Conservation (phyloP, 2,329 filamentous ascomycete genomes). For the Aspergillus tanneri region DNA sequence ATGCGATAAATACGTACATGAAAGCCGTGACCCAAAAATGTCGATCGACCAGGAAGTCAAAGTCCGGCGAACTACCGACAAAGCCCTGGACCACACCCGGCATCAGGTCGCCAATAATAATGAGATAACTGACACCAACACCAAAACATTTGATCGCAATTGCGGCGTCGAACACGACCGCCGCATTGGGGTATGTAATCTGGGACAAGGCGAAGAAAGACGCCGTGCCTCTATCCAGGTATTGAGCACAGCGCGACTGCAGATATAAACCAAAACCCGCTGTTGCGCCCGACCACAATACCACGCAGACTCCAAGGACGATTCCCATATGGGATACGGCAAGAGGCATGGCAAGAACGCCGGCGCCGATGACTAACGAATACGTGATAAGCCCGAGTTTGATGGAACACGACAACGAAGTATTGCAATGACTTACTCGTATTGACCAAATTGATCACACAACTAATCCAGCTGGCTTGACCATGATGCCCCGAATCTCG, state of each 20-base stretch:
- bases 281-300: conserved; percentile 86
- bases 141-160: conserved; percentile 99
- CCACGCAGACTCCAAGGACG: conserved; percentile 75
- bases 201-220: conserved; percentile 98
- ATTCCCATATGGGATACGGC: conserved; percentile 96
- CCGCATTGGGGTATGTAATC: conserved; percentile 92
- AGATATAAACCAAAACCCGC: conserved; percentile 93
- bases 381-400: conserved; percentile 14
- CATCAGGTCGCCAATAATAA: conserved; percentile 98
- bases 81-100: conserved; percentile 88
- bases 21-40: conserved; percentile 98
- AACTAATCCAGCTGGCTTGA: conserved; percentile 83
- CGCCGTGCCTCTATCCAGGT: conserved; percentile 81
- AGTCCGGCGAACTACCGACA: conserved; percentile 59
- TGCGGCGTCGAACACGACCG: conserved; percentile 90
- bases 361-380: conserved; percentile 77
- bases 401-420: background rate
- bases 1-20: conserved; percentile 58
- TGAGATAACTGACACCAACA: conserved; percentile 94
- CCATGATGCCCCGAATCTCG: conserved; percentile 69
- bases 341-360: conserved; percentile 91
- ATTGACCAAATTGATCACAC: conserved; percentile 92
- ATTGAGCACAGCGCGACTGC: conserved; percentile 87
- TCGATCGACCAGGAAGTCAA: conserved; percentile 78
- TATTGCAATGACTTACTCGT: conserved; percentile 64